These are phyloP conservation scores for Volvariella surrecta DNA, from an alignment of 1,284 basidiomycete species.

Conservation along the genomic window DNA sequence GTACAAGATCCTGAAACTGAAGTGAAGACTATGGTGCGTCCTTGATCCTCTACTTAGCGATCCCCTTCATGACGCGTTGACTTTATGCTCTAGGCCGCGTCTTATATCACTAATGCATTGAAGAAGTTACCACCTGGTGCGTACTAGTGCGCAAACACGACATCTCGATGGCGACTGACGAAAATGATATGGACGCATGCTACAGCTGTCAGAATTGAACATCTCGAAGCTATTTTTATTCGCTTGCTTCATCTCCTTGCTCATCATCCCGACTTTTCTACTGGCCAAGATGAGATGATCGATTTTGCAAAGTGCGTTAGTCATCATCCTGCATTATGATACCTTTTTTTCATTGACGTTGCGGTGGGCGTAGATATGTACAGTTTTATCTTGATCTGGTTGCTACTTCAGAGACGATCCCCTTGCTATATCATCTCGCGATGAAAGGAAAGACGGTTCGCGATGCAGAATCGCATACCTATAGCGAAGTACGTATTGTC, in stretches of 20 bases:
- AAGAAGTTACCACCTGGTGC: conserved; percentile 41
- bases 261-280: conserved; percentile 88
- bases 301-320: conserved; percentile 62
- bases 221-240: conserved; percentile 79
- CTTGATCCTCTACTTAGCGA: neutral
- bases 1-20: conserved; percentile 90
- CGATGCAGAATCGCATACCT: conserved; percentile 58
- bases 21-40: conserved; percentile 49
- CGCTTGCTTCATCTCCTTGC: conserved; percentile 83
- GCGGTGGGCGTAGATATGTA: conserved; percentile 56
- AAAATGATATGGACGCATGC: no score
- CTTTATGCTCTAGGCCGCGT: conserved; percentile 37
- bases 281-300: conserved; percentile 51
- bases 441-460: conserved; percentile 81
- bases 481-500: conserved; percentile 51
- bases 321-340: neutral
- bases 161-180: no score
- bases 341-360: neutral
- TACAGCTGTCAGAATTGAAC: conserved; percentile 50
- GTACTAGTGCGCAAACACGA: no score
- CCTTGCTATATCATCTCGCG: conserved; percentile 79
- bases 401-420: conserved; percentile 69
- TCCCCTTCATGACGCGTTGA: conserved; percentile 1
- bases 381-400: conserved; percentile 82
- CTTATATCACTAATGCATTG: conserved; percentile 44